phyloP scores from a whole-genome alignment of 2,329 filamentous ascomycete species.

The Talaromyces sp. region DNA sequence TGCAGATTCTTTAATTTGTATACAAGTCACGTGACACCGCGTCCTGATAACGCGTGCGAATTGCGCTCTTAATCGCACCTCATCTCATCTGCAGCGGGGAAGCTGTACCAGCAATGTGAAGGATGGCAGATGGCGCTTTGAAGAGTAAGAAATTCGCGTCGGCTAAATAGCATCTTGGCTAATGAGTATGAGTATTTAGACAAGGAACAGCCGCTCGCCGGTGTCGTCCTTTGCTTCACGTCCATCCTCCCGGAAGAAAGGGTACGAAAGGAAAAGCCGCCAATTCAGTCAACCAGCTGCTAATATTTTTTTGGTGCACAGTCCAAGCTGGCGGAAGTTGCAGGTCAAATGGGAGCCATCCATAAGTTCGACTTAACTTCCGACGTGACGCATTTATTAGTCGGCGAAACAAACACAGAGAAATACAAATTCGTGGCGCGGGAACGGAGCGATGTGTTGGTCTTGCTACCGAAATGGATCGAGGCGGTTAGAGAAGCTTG shows the following conservation, averaged over 20 bases:
- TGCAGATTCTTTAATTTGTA: not conserved
- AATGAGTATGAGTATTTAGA: conserved; percentile 33
- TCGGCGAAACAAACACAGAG: conserved; percentile 80
- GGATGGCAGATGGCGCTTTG: conserved; percentile 32
- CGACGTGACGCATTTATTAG: conserved; percentile 89
- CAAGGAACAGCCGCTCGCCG: conserved; percentile 60
- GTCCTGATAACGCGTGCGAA: not conserved
- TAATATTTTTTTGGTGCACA: conserved; percentile 16
- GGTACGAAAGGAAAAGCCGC: conserved; percentile 44
- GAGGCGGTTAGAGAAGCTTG: conserved; percentile 73
- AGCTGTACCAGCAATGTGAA: conserved; percentile 28
- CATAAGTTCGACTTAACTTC: conserved; percentile 92
- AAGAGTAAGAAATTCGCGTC: conserved; percentile 23
- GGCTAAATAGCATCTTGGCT: conserved; percentile 12
- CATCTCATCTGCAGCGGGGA: not conserved
- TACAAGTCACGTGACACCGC: not conserved
- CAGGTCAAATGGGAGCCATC: conserved; percentile 74
- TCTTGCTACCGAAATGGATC: conserved; percentile 79
- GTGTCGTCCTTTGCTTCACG: conserved; percentile 80
- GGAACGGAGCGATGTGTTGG: conserved; percentile 77
- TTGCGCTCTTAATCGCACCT: not conserved
- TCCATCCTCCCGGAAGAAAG: conserved; percentile 74
- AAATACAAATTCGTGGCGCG: conserved; percentile 96
- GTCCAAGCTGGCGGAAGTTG: conserved; percentile 42
- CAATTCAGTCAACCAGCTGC: not conserved